These are phyloP conservation scores for Cercospora beticola DNA, from an alignment of 2,329 filamentous ascomycete species.

Conservation along the genomic window DNA sequence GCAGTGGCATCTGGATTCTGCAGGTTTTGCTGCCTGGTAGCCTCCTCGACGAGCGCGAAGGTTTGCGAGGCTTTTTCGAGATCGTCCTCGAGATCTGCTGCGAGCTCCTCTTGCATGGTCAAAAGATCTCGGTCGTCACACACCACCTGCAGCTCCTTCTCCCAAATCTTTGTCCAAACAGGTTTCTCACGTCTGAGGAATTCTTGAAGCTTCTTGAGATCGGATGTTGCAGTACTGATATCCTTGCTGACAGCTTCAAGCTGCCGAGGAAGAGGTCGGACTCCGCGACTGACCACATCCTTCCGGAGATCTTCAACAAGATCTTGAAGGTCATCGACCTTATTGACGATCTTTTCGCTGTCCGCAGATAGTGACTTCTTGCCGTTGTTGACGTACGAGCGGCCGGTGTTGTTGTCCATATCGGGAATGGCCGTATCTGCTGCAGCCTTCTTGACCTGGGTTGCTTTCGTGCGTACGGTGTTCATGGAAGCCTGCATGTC, in stretches of 20 bases:
- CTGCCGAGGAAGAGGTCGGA: conserved; percentile 85
- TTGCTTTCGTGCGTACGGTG: conserved; percentile 75
- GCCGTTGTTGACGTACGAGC: conserved; percentile 78
- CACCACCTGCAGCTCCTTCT: conserved; percentile 92
- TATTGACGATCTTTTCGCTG: conserved; percentile 83
- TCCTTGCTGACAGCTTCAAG: conserved; percentile 88
- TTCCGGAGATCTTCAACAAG: conserved; percentile 94
- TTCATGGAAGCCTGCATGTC: conserved; percentile 88
- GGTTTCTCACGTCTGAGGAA: conserved; percentile 90
- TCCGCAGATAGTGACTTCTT: conserved; percentile 85
- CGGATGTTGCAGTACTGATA: conserved; percentile 74
- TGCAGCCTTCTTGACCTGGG: conserved; percentile 73
- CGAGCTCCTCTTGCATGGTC: conserved; percentile 92
- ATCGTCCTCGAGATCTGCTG: conserved; percentile 89
- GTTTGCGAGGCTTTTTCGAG: conserved; percentile 92
- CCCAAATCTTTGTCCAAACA: conserved; percentile 98
- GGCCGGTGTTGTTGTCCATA: conserved; percentile 74
- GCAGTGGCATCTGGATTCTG: conserved; percentile 54
- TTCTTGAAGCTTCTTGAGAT: conserved; percentile 91
- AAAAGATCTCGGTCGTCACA: conserved; percentile 94
- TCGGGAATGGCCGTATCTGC: conserved; percentile 69
- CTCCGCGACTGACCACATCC: conserved; percentile 89
- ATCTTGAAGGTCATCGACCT: conserved; percentile 97
- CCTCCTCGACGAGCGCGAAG: conserved; percentile 92
- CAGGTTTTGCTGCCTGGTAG: conserved; percentile 91